Evolutionary conservation across 2,329 filamentous ascomycete species (phyloP), one percentile per base, ranked within the genome.

Genomic region (Blastomyces parvus): DNA sequence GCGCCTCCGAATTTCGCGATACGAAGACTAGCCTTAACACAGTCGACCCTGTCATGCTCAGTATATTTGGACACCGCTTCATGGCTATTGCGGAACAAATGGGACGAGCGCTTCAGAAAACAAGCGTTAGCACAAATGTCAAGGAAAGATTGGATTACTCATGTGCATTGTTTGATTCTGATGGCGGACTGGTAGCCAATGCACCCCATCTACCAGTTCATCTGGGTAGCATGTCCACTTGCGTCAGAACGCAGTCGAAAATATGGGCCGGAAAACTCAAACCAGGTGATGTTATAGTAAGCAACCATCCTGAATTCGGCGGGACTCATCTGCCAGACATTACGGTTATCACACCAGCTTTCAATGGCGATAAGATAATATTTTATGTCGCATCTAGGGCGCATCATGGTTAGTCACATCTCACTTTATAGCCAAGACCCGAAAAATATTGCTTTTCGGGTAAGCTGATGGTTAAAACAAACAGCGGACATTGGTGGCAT

Each of bases 81-180:
- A 93, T 92, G 89, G 86, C 87, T 7, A 91, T 92, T 68, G 89
- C 89, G 1, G 89, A 93, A 74, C 89, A 92, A 71, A 92, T 93
- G 89, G 89, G 89, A 0, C 80, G 88, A 62, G 86, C 88, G 14
- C 76, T 92, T 19, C 88, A 91, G 70, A 92, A 91, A 78, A 91
- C 88, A 0, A 89, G 86, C 71, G 87, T 91, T 62, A 89, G 84
- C 69, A 90, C 87, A 0, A 92, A 91, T 69, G 88, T 92, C 69
- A 90, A 90, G 72, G 88, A 90, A 71, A 83, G 88, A 8, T 80
- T 91, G 0, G 88, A 91, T 71, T 91, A 90, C 72, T 89, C 86
- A 1, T 91, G 88, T 68, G 88, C 88, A 38, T 82, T 91, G 2
- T 91, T 91, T 66, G 88, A 90, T 71, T 81, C 83, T 0, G 82